A percentile compares a stretch with the other conserved stretches of the same genome.
These are phyloP conservation scores for Malus asiatica DNA, from an alignment of 306 rosid species.

Conservation along the genomic window DNA sequence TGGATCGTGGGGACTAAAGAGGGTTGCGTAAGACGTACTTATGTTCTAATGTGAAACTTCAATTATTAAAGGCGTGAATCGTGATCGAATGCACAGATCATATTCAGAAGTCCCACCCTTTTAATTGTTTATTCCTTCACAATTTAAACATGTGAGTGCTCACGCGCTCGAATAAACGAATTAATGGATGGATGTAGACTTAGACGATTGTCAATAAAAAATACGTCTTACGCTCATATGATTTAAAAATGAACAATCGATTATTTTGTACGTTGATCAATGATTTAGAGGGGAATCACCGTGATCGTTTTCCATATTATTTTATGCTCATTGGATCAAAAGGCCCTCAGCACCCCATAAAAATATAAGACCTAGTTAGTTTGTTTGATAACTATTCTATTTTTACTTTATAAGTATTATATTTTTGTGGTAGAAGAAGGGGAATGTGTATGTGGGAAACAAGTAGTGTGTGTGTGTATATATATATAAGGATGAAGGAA, in stretches of 20 bases:
- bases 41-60: constrained; percentile 17
- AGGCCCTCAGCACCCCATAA: background rate
- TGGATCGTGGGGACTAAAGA: constrained; percentile 18
- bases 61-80: constrained; percentile 31
- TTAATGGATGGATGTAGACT: background rate
- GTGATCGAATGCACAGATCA: background rate
- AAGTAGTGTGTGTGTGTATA: no score
- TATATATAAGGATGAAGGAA: no score
- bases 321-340: background rate
- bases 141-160: background rate
- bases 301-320: background rate
- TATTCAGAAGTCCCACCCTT: background rate
- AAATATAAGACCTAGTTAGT: background rate
- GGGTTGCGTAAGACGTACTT: constrained; percentile 39
- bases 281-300: background rate
- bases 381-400: background rate
- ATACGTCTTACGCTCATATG: background rate
- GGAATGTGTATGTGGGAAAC: no score
- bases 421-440: background rate
- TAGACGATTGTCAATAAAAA: background rate
- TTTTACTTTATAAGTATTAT: background rate
- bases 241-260: background rate
- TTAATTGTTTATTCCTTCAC: background rate
- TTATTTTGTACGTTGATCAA: background rate
- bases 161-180: background rate